These are phyloP conservation scores for Gentiana dahurica DNA, from an alignment of 257 asterid species.

Conservation along the genomic window DNA sequence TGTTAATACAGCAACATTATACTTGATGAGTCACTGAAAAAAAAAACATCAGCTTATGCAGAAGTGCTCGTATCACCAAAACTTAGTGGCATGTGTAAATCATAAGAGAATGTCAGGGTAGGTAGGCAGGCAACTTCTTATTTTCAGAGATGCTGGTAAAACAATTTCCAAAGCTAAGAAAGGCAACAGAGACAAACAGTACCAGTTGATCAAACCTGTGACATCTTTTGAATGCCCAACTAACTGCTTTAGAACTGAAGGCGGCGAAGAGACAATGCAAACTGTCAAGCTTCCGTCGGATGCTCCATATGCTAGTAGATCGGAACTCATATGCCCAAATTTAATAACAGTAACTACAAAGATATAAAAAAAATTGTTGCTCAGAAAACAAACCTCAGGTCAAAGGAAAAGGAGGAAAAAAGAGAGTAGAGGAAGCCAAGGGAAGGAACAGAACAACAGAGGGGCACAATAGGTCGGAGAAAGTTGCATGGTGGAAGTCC, in stretches of 20 bases:
- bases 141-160: neutral
- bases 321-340: slow-evolving; percentile 95
- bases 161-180: slow-evolving; percentile 9
- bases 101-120: neutral
- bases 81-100: neutral
- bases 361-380: slow-evolving; percentile 11
- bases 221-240: slow-evolving; percentile 94
- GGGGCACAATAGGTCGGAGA: too few relatives aligned
- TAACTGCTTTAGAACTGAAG: slow-evolving; percentile 62
- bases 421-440: neutral
- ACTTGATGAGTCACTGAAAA: too few relatives aligned
- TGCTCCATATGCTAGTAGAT: slow-evolving; percentile 97
- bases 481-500: neutral
- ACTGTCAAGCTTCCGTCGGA: slow-evolving; percentile 92
- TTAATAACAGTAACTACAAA: slow-evolving; percentile 74
- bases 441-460: neutral
- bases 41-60: too few relatives aligned
- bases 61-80: neutral
- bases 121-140: neutral
- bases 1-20: too few relatives aligned
- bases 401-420: neutral
- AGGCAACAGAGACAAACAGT: slow-evolving; percentile 25
- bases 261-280: slow-evolving; percentile 62
- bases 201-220: slow-evolving; percentile 87
- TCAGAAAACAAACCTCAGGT: slow-evolving; percentile 9